phyloP scores from a whole-genome alignment of 257 asterid species.

The Nicotiana noctiflora region DNA sequence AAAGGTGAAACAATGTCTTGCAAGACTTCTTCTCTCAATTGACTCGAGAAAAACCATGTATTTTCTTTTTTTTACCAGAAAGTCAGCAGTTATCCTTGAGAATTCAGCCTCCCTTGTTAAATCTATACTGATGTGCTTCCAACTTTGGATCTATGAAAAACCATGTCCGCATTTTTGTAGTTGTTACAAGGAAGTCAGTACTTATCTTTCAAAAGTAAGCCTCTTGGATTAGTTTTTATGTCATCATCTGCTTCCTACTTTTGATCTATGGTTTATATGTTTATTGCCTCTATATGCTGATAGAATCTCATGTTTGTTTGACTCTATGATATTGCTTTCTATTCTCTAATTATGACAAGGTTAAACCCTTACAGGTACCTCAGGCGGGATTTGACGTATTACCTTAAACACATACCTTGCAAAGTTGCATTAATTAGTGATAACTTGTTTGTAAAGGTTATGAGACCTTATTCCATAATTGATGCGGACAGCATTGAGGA shows the following conservation, averaged over 20 bases:
- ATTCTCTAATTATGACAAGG: neutral
- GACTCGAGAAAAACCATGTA: neutral
- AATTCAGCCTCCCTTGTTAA: neutral
- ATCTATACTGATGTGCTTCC: neutral
- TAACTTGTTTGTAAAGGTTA: conserved; percentile 32
- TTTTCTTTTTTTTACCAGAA: too few species aligned
- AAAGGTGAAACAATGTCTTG: neutral
- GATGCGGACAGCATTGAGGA: conserved; percentile 37
- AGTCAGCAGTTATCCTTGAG: neutral
- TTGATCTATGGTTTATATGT: neutral
- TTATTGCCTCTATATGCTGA: neutral
- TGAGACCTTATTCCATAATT: conserved; percentile 27
- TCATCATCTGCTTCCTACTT: neutral
- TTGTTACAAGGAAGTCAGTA: neutral
- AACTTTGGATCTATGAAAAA: neutral
- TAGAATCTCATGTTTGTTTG: neutral
- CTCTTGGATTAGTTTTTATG: neutral
- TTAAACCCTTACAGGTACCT: conserved; percentile 44
- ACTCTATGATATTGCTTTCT: neutral
- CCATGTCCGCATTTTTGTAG: neutral
- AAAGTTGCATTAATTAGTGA: conserved; percentile 61
- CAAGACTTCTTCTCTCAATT: neutral
- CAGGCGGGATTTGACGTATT: conserved; percentile 50
- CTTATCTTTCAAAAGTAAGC: neutral
- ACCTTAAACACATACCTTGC: conserved; percentile 61